Evolutionary conservation across 306 rosid genomes (phyloP).

Genomic region (Castanospermum australe): DNA sequence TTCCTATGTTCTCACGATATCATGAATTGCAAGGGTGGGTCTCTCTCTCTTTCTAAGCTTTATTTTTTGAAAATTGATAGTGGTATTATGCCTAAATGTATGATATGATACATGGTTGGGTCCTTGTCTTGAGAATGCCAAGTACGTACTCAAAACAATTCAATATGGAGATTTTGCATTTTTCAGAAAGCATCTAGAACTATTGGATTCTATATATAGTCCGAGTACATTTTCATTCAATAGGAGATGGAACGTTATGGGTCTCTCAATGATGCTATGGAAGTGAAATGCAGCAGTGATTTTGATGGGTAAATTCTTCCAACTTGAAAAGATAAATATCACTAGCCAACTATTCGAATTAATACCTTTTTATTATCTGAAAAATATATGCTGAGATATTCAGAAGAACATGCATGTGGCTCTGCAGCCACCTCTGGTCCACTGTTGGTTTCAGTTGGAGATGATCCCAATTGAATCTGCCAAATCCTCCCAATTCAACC

Average conservation of each 20-base stretch:
- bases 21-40: not conserved
- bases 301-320: not conserved
- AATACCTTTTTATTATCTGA: no score
- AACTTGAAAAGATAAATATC: no score
- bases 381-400: no score
- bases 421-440: no score
- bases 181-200: slow-evolving; percentile 48
- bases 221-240: slow-evolving; percentile 64
- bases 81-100: not conserved
- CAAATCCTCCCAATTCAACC: no score
- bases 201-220: slow-evolving; percentile 37
- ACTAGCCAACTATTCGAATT: no score
- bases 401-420: no score
- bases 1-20: no score
- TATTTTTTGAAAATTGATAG: not conserved
- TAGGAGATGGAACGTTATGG: slow-evolving; percentile 61
- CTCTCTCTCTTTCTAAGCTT: not conserved
- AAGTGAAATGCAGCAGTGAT: slow-evolving; percentile 3
- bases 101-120: not conserved
- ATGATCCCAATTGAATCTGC: no score
- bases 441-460: no score
- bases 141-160: slow-evolving; percentile 60
- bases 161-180: slow-evolving; percentile 52
- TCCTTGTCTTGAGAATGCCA: slow-evolving; percentile 1
- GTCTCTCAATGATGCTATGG: slow-evolving; percentile 51